These are phyloP conservation scores for Paramecium pentaurelia DNA, from an alignment of 73 alveolate species.

Conservation along the genomic window DNA sequence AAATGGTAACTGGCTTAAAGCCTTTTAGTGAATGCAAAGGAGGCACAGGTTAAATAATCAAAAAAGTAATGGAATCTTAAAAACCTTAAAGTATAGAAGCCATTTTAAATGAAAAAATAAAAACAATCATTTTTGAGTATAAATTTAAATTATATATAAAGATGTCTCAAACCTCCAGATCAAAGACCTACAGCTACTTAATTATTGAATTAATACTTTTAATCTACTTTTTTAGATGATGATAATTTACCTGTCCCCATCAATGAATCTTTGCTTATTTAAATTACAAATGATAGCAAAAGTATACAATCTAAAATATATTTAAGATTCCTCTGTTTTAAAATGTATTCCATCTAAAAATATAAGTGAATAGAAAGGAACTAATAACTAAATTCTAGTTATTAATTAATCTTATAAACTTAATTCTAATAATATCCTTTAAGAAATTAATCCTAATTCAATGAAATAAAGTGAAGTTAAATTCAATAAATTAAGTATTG, in stretches of 20 bases:
- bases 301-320: neutral
- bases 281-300: constrained; percentile 5
- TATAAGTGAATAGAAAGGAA: neutral
- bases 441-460: neutral
- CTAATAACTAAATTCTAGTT: neutral
- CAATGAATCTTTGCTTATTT: neutral
- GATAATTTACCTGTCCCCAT: constrained; percentile 35
- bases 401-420: neutral
- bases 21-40: constrained; percentile 96
- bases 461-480: neutral
- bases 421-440: neutral
- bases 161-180: constrained; percentile 35
- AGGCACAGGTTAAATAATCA: constrained; percentile 84
- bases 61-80: constrained; percentile 72
- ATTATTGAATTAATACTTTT: neutral
- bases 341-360: neutral
- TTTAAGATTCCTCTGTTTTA: constrained; percentile 16
- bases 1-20: constrained; percentile 92
- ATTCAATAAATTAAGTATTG: neutral
- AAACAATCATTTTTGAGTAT: constrained; percentile 43
- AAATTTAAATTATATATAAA: neutral
- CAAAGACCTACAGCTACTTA: constrained; percentile 51
- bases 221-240: neutral
- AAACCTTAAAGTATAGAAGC: constrained; percentile 47
- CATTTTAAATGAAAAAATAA: constrained; percentile 25